Percentiles rank a stretch among this genome's conserved stretches.
phyloP scores from a whole-genome alignment of 169 alveolate genomes.

The Cyclospora cayetanensis region DNA sequence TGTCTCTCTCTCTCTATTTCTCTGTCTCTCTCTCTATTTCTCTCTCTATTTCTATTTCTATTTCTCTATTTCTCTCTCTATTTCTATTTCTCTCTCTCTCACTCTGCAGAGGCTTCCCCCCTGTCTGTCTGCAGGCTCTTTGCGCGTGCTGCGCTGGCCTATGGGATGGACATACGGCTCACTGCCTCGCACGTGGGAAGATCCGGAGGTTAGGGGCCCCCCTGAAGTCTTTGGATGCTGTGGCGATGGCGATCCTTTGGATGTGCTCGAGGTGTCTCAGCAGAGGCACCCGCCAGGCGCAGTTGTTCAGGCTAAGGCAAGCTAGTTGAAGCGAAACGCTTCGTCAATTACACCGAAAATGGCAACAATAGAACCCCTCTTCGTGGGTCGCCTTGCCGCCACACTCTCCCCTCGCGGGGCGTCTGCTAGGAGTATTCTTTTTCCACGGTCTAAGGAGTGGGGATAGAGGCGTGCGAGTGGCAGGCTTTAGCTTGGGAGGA shows the following conservation, averaged over 20 bases:
- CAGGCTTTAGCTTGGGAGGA: no score
- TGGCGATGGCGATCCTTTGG: constrained; percentile 96
- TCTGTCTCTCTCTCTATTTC: background rate
- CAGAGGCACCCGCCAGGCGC: constrained; percentile 80
- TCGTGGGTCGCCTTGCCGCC: no score
- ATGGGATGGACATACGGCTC: constrained; percentile 93
- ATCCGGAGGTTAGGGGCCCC: constrained; percentile 74
- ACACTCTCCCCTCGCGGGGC: no score
- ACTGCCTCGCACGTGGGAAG: constrained; percentile 95
- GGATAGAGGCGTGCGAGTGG: no score
- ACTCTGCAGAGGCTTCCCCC: background rate
- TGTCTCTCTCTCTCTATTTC: background rate
- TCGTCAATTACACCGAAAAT: no score
- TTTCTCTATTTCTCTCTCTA: background rate
- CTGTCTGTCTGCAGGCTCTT: background rate
- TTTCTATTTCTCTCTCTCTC: background rate
- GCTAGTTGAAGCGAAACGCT: no score
- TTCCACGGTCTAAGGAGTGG: no score
- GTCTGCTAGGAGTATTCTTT: no score
- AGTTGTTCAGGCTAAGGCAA: constrained; percentile 79
- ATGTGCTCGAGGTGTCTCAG: constrained; percentile 88
- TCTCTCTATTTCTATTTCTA: background rate
- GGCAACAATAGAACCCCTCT: no score
- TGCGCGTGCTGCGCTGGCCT: constrained; percentile 84
- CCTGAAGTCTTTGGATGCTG: constrained; percentile 64